phyloP scores from a whole-genome alignment of 176 grass and related monocot genomes.

The Avena sativa region DNA sequence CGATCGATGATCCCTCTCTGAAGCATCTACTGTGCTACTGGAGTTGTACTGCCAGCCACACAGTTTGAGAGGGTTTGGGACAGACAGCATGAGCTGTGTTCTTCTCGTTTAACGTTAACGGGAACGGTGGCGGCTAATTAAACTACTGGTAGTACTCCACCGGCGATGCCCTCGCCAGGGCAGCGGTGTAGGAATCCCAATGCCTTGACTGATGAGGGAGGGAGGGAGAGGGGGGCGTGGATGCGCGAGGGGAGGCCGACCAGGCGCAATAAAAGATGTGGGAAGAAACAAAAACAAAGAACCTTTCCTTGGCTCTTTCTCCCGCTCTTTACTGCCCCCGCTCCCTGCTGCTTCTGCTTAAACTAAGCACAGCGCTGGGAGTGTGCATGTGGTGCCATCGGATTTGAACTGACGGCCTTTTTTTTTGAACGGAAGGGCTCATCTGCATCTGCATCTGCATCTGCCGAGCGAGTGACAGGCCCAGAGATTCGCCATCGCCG shows the following conservation, averaged over 20 bases:
- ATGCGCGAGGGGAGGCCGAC: conserved; percentile 38
- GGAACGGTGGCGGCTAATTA: background rate
- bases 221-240: background rate
- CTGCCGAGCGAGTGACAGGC: background rate
- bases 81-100: conserved; percentile 43
- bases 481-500: conserved; percentile 22
- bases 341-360: background rate
- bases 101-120: background rate
- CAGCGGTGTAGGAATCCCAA: conserved; percentile 60
- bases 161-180: too few relatives aligned
- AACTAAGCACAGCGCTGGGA: conserved; percentile 7
- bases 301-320: conserved; percentile 49
- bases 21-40: background rate
- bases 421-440: background rate
- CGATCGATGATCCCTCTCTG: background rate
- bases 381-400: background rate
- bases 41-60: too few relatives aligned
- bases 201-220: conserved; percentile 41
- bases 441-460: conserved; percentile 18
- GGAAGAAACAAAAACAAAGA: conserved; percentile 66
- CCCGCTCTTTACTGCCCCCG: conserved; percentile 27
- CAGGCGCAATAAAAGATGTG: conserved; percentile 66
- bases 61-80: background rate
- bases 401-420: conserved; percentile 23
- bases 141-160: conserved; percentile 3